Evolutionary conservation across 202 grass and related monocot species (phyloP), one percentile per base, ranked within the genome.

Genomic region (Schoenoplectus triqueter): DNA sequence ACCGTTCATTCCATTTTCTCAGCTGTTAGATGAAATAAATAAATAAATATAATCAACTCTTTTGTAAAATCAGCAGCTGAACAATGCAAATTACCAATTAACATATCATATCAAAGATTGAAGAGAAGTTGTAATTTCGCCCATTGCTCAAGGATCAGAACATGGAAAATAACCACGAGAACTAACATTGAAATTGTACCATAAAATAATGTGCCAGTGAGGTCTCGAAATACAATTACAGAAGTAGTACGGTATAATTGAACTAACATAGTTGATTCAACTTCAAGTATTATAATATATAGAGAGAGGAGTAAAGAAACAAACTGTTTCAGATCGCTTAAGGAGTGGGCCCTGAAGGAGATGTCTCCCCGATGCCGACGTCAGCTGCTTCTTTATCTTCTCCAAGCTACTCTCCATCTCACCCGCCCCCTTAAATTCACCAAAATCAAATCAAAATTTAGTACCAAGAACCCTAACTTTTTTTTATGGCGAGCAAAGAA

Each of bases 1-100:
- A 98, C 6, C 93, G 86, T 56, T 98, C 95, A 54, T 98, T 98
- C 95, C 95, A 98, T 88, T 92, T 98, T 82, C 84, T 91, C 78
- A 98, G 87, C 95, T 98, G 88, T 77, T 47, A 91, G 73, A 83
- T 63, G 52, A 69, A 59, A 86, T 54, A 31, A 31, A 31, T 31
- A 66, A 79, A 79, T 45, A 79, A 79, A 79, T 44, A 79, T 71
- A 67, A 83, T 71, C 49, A 82, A 64, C 11, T 45, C 42, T 81
- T 64, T 49, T 50, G 44, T 48, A 48, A 70, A 83, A 56, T 45
- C 7, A 59, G 18, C 21, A 66, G 13, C 21, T 39, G 6, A 59
- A 83, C 52, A 61, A n/a, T 59, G 21, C 49, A 83, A 59, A 66
- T 82, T 82, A 17, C 17, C 31, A 31, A 31, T 31, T 31, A 31